Conservation (phyloP, 768 basidiomycete species). For the Suillus placidus region DNA sequence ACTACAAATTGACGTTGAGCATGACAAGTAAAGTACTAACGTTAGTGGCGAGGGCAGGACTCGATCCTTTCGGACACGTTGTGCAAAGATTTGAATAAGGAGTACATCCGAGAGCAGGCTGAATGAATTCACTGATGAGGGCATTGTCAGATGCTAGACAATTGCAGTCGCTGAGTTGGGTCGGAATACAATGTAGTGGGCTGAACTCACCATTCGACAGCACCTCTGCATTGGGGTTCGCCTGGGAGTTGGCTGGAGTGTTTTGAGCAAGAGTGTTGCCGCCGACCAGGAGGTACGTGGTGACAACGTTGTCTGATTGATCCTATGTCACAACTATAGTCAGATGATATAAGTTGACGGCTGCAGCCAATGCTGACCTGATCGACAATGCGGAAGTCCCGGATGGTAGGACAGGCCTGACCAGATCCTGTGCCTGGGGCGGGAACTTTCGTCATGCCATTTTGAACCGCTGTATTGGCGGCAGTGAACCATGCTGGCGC, state of each 20-base stretch:
- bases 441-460: conserved; percentile 23
- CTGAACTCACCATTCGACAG: conserved; percentile 25
- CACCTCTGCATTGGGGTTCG: conserved; percentile 26
- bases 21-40: conserved; percentile 12
- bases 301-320: conserved; percentile 32
- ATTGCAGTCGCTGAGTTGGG: neutral
- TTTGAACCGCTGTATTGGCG: conserved; percentile 20
- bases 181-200: neutral
- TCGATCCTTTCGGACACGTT: conserved; percentile 24
- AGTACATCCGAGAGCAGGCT: conserved; percentile 29
- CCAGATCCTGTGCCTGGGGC: conserved; percentile 24
- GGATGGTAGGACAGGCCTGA: conserved; percentile 30
- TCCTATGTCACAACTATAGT: conserved; percentile 19
- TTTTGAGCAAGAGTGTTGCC: conserved; percentile 29
- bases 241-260: conserved; percentile 27
- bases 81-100: conserved; percentile 30
- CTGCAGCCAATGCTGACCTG: conserved; percentile 14
- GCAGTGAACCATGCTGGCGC: conserved; percentile 28
- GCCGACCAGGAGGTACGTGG: conserved; percentile 29
- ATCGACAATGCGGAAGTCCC: conserved; percentile 31
- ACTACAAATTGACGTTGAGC: neutral
- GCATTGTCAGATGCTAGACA: conserved; percentile 29
- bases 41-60: conserved; percentile 26
- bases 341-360: neutral
- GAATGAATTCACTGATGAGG: conserved; percentile 27